Evolutionary conservation across 768 basidiomycete genomes (phyloP), one percentile per base, ranked within the genome.

Genomic region (Favolaschia claudopus): DNA sequence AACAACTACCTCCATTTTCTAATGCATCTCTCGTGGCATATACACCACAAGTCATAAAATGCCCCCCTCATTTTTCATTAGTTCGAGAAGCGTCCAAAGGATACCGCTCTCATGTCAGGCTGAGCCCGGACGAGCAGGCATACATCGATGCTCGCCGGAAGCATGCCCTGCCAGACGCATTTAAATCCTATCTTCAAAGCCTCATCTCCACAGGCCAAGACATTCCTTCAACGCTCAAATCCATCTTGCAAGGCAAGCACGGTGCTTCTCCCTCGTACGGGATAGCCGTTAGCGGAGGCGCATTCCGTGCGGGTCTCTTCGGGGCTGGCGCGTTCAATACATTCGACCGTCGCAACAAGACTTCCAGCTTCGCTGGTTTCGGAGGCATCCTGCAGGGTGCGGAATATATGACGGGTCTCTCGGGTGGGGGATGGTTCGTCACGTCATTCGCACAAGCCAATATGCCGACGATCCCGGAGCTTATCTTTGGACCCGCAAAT

Each of bases 251-350:
- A 22, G 66, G 59, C 36, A 9, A 56, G 19, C 44, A 25, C 14
- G 56, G 49, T 19, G 60, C 70, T 13, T 66, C 68, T 1, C 81
- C 79, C 2, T 73, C 65, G 7, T 66, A 84, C 7, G 82, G 77
- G 0, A 78, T 85, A 55, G 85, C 85, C 0, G 70, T 79, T 22
- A 82, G 80, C 31, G 87, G 87, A 14, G 87, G 87, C 5, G 81
- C 84, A 0, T 80, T 82, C 48, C 71, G 86, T 15, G 87, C 87
- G 0, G 82, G 81, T 4, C 73, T 84, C 3, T 82, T 80, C 50
- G 80, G 79, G 34, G 85, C 81, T 4, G 85, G 83, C 0, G 74
- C 83, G 15, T 58, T 81, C 39, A 72, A 72, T 10, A 75, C 77
- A 3, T 61, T 84, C 43, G 83, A 87, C 63, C 81, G 73, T 45